Base-by-base conservation (phyloP, 2,329 filamentous ascomycete genomes). In the Apiospora phragmitis region DNA sequence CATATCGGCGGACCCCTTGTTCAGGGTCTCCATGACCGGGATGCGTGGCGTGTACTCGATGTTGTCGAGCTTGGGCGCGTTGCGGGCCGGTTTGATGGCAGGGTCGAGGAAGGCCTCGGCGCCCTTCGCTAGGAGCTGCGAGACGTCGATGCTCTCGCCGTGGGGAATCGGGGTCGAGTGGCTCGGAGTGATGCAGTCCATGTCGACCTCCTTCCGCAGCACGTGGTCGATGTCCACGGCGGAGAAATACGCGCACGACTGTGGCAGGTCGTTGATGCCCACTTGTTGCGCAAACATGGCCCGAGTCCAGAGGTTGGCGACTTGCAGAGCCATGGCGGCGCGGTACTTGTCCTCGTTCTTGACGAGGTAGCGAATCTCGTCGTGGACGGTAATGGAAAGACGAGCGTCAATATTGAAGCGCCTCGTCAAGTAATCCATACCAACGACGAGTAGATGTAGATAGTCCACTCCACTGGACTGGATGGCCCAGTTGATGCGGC, bases 241-340 rank as follows among this genome's bases (percentile, higher is more conserved):
- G 0, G 93, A 97, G 82, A 99, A 99, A 82, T 94, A 99, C 11
- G 96, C 96, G 77, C 95, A 98, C 0, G 93, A 91, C 78, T 98
- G 96, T 0, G 97, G 96, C 12, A 99, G 87, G 77, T 99, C 96
- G 74, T 97, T 87, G 76, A 99, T 99, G 71, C 96, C 96, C 77
- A 98, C 93, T 82, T 99, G 96, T 81, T 99, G 94, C 0, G 93
- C 90, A 80, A 99, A 99, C 93, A 99, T 98, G 73, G 95, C 95
- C 68, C 96, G 89, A 0, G 97, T 99, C 96, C 96, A 99, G 26
- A 99, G 81, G 78, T 99, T 99, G 71, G 95, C 91, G 9, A 99
- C 88, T 80, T 99, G 96, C 16, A 99, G 85, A 0, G 97, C 96
- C 90, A 99, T 93, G 14, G 95, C 95, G 2, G 93, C 91, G 51